Base-by-base conservation (phyloP, 2,329 filamentous ascomycete species). In the Fusarium sp. region DNA sequence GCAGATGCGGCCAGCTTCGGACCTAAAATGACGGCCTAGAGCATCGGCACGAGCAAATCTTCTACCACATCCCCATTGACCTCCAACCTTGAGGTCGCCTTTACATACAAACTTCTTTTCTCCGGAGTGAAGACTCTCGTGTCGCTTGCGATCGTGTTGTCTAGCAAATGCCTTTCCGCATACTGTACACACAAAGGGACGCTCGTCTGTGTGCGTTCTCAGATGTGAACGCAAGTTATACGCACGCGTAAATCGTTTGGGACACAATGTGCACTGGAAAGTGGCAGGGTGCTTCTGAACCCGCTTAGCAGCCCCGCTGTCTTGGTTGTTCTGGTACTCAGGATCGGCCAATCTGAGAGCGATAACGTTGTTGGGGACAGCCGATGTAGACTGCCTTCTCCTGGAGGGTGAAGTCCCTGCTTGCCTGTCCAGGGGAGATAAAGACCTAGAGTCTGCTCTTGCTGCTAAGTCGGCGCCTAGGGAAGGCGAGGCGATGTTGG, bases 31-130 rank as follows among this genome's bases (percentile, higher is more conserved):
- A 16, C 95, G 90, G 6, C 96, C 96, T 5, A 99, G 87, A 10
- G 96, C 96, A 84, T 99, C 96, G 10, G 96, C 96, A 76, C 96
- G 93, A 22, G 96, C 96, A 81, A 99, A 99, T 15, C 95, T 90
- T 69, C 96, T 90, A 7, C 94, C 94, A 76, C 96, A 99, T 26
- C 96, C 96, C 96, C 96, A 99, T 73, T 93, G 90, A 10, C 92
- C 92, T 51, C 92, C 91, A 5, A 90, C 90, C 75, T 95, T 95
- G 55, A 99, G 90, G 65, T 95, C 93, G 59, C 96, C 96, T 75
- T 94, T 95, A 83, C 96, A 99, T 13, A 98, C 93, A 80, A 98
- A 99, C 80, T 97, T 98, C 89, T 98, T 99, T 84, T 99, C 96
- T 45, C 96, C 96, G 1, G 94, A 97, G 79, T 99, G 96, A 45